Base-by-base conservation (phyloP, 1,284 basidiomycete species). In the Ganoderma leucocontextum region DNA sequence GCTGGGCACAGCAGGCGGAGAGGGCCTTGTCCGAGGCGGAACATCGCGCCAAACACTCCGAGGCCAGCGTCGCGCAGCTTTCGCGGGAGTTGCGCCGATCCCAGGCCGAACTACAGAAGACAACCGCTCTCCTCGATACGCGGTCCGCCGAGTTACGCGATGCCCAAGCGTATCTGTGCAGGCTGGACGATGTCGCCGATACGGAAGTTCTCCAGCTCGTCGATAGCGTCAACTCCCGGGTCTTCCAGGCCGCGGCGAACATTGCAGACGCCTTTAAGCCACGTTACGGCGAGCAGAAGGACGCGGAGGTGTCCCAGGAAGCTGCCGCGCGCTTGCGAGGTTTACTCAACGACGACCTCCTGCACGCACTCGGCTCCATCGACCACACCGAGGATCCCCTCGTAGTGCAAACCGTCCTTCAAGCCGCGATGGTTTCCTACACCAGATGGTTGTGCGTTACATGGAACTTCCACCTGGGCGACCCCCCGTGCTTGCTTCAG, bases 331-430 rank as follows among this genome's bases (percentile, higher is more conserved):
- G 10, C 25, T 35, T 66, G 61, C 68, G 78, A 63, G 77, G 78
- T 68, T 76, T 83, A 67, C 73, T 85, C 73, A 81, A 82, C 12
- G 35, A 75, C 44, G 72, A 78, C 38, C 75, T 86, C 71, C 77
- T 81, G 0, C 74, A 78, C 9, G 66, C 85, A 44, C 75, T 85
- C 6, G 10, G 0, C n/a, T 49, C n/a, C 47, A 49, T 22, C 47
- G 73, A 79, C 60, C 81, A 85, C 60, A 65, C 77, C 55, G 81
- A 80, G 44, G 83, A 87, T 73, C 80, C 83, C 0, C 79, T 83
- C 63, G 74, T 86, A 49, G 78, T 89, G 25, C 86, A 88, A 62
- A 81, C 85, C 60, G 84, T 86, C 0, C 73, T 89, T 49, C 87
- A 88, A 71, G 82, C 83, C 6, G 80, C 78, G 7, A 80, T 85